These are phyloP conservation scores for Phytophthora tubulina DNA, from an alignment of 352 stramenopile species.

Conservation along the genomic window DNA sequence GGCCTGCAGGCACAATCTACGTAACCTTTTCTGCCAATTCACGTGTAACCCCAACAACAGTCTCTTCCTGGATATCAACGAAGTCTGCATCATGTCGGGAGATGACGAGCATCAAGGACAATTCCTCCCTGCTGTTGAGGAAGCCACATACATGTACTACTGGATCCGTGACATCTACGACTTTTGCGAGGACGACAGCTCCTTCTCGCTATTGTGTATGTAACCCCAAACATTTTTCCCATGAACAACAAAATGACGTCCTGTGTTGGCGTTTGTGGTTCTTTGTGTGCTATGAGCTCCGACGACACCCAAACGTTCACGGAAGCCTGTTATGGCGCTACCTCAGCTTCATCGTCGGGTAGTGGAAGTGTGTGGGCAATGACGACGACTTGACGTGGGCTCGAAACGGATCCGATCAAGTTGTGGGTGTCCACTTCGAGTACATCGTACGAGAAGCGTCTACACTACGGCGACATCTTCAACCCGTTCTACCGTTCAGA, in stretches of 20 bases:
- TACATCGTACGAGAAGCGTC: conserved; percentile 57
- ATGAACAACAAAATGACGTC: conserved; percentile 62
- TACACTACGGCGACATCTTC: conserved; percentile 70
- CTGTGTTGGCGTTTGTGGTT: conserved; percentile 61
- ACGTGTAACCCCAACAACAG: conserved; percentile 75
- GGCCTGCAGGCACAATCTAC: conserved; percentile 68
- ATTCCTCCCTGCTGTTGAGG: conserved; percentile 63
- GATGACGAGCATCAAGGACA: conserved; percentile 48
- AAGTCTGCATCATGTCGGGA: conserved; percentile 60
- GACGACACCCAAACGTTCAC: conserved; percentile 49
- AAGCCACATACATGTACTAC: conserved; percentile 70
- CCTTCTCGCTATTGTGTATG: conserved; percentile 60
- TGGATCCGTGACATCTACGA: conserved; percentile 76
- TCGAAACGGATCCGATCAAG: conserved; percentile 72
- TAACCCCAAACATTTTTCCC: conserved; percentile 56
- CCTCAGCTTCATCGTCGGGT: conserved; percentile 18
- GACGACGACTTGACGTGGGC: conserved; percentile 44
- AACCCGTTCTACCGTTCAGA: conserved; percentile 76
- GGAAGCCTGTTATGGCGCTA: conserved; percentile 48
- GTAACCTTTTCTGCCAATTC: conserved; percentile 74
- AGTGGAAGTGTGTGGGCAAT: conserved; percentile 21
- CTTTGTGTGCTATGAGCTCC: conserved; percentile 52
- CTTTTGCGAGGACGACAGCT: conserved; percentile 65
- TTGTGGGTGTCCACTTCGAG: conserved; percentile 71
- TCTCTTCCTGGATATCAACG: conserved; percentile 63